Evolutionary conservation across 176 grass and related monocot genomes (phyloP).

Genomic region (Pontederia paniculata): DNA sequence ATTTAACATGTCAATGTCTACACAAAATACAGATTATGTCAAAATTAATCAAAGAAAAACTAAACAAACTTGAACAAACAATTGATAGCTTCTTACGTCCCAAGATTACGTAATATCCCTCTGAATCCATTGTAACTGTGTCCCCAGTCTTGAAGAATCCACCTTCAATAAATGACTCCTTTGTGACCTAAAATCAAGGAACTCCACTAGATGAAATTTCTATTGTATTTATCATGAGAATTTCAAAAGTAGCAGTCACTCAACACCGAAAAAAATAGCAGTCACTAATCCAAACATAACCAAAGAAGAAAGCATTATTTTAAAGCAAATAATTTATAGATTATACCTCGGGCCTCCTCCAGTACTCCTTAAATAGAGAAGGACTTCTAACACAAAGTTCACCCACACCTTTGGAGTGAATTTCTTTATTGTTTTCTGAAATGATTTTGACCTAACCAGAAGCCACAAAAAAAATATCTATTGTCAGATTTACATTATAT

Average conservation of each 20-base stretch:
- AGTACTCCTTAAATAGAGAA: constrained; percentile 91
- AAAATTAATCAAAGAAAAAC: constrained; percentile 19
- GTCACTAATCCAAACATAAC: background rate
- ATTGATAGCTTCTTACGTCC: constrained; percentile 52
- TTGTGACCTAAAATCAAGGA: constrained; percentile 49
- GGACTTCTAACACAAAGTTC: constrained; percentile 94
- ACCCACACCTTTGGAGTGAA: constrained; percentile 41
- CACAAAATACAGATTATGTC: too few relatives aligned
- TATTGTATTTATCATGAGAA: too few relatives aligned
- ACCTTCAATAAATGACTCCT: constrained; percentile 63
- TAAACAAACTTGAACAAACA: constrained; percentile 4
- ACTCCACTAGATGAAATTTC: constrained; percentile 1
- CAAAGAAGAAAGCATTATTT: background rate
- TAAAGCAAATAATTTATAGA: background rate
- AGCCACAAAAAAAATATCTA: background rate
- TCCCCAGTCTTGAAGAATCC: constrained; percentile 96
- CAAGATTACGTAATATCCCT: constrained; percentile 82
- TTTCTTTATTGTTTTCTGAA: constrained; percentile 53
- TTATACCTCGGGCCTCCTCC: constrained; percentile 67
- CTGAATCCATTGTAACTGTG: constrained; percentile 72
- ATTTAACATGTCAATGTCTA: background rate
- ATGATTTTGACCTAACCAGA: constrained; percentile 69
- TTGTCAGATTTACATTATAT: constrained; percentile 8
- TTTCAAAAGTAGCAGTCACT: background rate
- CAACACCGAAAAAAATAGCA: background rate